Percentiles rank a stretch among this genome's conserved stretches.
Conservation (phyloP, 345 rosid species). For the Murraya paniculata region DNA sequence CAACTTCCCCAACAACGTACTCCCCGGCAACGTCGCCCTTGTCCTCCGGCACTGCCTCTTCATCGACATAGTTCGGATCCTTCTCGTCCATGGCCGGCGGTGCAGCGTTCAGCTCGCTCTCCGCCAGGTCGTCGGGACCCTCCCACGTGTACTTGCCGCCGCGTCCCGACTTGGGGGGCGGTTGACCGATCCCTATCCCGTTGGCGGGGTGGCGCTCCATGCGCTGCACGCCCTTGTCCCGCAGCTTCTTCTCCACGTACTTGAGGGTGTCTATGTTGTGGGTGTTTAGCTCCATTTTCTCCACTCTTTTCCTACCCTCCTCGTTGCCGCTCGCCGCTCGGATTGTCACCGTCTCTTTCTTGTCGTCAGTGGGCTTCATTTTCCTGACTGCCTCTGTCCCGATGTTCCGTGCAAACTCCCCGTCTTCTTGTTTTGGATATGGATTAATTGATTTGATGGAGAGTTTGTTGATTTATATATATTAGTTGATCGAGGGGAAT, state of each 20-base stretch:
- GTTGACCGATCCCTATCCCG: conserved; percentile 51
- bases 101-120: conserved; percentile 43
- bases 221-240: conserved; percentile 63
- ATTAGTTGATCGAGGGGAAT: background rate
- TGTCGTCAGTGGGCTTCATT: conserved; percentile 40
- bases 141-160: conserved; percentile 98
- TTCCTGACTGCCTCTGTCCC: too few relatives aligned
- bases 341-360: conserved; percentile 45
- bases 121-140: conserved; percentile 49
- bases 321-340: conserved; percentile 43
- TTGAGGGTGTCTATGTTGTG: conserved; percentile 57
- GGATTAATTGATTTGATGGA: background rate
- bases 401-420: background rate
- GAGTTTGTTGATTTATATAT: background rate
- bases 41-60: conserved; percentile 43
- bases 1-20: conserved; percentile 55
- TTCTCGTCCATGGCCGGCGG: conserved; percentile 71
- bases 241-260: conserved; percentile 59
- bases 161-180: conserved; percentile 70
- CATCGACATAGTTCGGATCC: conserved; percentile 77
- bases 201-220: conserved; percentile 75
- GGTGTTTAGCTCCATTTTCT: conserved; percentile 40
- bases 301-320: conserved; percentile 46
- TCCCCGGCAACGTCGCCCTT: conserved; percentile 39
- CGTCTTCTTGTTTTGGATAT: background rate